Conservation (phyloP, 2,329 filamentous ascomycete genomes). For the Ceratocystis huliohia region DNA sequence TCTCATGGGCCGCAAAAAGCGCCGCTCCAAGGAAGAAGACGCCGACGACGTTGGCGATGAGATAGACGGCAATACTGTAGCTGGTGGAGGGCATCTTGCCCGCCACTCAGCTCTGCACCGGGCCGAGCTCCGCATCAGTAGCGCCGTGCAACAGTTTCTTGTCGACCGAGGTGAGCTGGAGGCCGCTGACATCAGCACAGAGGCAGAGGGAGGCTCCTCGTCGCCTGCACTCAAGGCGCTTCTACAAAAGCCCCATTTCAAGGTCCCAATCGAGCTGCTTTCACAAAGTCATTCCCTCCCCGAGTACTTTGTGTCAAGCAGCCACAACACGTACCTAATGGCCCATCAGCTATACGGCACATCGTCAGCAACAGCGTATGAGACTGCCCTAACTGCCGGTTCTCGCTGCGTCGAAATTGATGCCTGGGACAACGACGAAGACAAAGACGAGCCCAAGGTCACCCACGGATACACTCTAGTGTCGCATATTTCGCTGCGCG, state of each 20-base stretch:
- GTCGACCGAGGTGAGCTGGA: constrained; percentile 40
- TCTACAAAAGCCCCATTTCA: constrained; percentile 44
- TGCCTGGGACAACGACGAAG: constrained; percentile 53
- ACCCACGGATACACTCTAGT: constrained; percentile 59
- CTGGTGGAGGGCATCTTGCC: constrained; percentile 46
- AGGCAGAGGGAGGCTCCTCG: constrained; percentile 34
- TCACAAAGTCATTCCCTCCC: constrained; percentile 49
- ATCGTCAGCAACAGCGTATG: constrained; percentile 50
- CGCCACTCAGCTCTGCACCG: constrained; percentile 37
- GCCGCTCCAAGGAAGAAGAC: constrained; percentile 27
- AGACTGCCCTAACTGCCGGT: constrained; percentile 47
- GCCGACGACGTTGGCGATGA: constrained; percentile 43
- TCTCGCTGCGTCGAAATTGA: constrained; percentile 62
- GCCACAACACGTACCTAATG: constrained; percentile 60
- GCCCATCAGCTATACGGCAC: constrained; percentile 56
- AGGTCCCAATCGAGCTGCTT: constrained; percentile 41
- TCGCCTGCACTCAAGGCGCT: constrained; percentile 37
- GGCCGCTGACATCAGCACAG: constrained; percentile 35
- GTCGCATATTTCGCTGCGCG: constrained; percentile 50
- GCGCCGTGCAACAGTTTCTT: constrained; percentile 44
- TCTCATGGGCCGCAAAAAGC: constrained; percentile 15
- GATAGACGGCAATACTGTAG: constrained; percentile 39
- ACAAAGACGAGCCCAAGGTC: constrained; percentile 53
- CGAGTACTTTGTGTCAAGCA: constrained; percentile 61
- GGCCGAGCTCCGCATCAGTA: constrained; percentile 45